Conservation (phyloP, 345 rosid genomes). For the Clarkia xantiana region DNA sequence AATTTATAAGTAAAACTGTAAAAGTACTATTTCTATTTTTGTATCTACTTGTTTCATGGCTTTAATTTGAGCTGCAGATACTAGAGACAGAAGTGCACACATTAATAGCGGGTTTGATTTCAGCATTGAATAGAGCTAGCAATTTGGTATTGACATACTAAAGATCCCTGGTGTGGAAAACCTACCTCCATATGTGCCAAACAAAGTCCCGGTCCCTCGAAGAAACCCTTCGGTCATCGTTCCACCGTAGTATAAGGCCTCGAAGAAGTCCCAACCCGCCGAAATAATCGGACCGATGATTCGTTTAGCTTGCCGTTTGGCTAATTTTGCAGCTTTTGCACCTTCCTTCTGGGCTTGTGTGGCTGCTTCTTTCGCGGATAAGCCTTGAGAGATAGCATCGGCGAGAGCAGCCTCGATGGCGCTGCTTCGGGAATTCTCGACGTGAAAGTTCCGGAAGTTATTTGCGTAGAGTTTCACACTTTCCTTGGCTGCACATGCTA, state of each 20-base stretch:
- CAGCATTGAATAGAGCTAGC: too few relatives aligned
- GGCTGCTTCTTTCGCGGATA: conserved; percentile 49
- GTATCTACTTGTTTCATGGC: too few relatives aligned
- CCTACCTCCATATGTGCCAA: conserved; percentile 75
- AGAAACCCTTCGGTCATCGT: conserved; percentile 70
- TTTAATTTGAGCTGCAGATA: too few relatives aligned
- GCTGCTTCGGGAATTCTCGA: conserved; percentile 42
- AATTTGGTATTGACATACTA: too few relatives aligned
- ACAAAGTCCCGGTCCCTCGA: conserved; percentile 76
- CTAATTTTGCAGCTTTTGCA: conserved; percentile 77
- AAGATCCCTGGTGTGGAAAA: conserved; percentile 9
- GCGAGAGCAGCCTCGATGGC: conserved; percentile 60
- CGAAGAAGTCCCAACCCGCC: conserved; percentile 93
- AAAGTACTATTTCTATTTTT: too few relatives aligned
- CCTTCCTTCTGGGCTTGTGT: conserved; percentile 66
- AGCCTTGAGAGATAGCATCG: conserved; percentile 51
- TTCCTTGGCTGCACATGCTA: conserved; percentile 75
- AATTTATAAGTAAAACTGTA: too few relatives aligned
- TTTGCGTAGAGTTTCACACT: conserved; percentile 81
- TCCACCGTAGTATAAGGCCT: conserved; percentile 84
- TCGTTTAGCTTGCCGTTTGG: conserved; percentile 56
- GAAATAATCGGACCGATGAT: conserved; percentile 83
- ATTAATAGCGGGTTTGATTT: too few relatives aligned
- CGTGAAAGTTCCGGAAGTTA: conserved; percentile 67
- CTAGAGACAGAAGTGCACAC: too few relatives aligned